A percentile compares a stretch with the other conserved stretches of the same genome.
Evolutionary conservation across 2,329 filamentous ascomycete genomes (phyloP).

Genomic region (Lasiodiplodia hormozganensis): DNA sequence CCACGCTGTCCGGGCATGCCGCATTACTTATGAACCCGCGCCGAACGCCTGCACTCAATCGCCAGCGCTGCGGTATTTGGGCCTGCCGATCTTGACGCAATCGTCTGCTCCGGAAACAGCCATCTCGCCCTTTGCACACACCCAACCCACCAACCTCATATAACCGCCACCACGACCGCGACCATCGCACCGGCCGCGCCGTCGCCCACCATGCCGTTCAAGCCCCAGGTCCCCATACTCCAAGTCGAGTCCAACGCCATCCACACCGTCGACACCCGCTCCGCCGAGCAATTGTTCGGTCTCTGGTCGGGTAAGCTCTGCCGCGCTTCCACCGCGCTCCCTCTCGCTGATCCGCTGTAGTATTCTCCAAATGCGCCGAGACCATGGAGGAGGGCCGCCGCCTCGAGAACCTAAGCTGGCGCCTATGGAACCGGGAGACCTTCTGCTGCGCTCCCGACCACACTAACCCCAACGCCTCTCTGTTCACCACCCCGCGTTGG

Average conservation of each 20-base stretch:
- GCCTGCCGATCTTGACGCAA: conserved; percentile 38
- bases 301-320: conserved; percentile 87
- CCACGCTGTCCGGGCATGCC: conserved; percentile 29
- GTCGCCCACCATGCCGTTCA: conserved; percentile 73
- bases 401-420: conserved; percentile 94
- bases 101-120: conserved; percentile 33
- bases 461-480: conserved; percentile 35
- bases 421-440: conserved; percentile 91
- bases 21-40: conserved; percentile 26
- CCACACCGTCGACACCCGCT: conserved; percentile 91
- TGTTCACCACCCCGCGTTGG: conserved; percentile 36
- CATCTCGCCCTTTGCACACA: conserved; percentile 28
- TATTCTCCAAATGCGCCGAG: conserved; percentile 93
- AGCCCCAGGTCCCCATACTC: conserved; percentile 83
- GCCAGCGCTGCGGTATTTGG: conserved; percentile 28
- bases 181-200: conserved; percentile 29
- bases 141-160: conserved; percentile 14
- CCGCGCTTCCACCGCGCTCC: conserved; percentile 26
- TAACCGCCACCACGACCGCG: conserved; percentile 31
- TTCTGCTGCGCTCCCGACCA: conserved; percentile 79
- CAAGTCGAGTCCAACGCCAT: conserved; percentile 91
- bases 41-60: conserved; percentile 26
- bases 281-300: conserved; percentile 90
- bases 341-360: conserved; percentile 54
- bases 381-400: conserved; percentile 91